A percentile compares a stretch with the other conserved stretches of the same genome.
Conservation (phyloP, 2,329 filamentous ascomycete genomes). For the Alternaria brassicae region DNA sequence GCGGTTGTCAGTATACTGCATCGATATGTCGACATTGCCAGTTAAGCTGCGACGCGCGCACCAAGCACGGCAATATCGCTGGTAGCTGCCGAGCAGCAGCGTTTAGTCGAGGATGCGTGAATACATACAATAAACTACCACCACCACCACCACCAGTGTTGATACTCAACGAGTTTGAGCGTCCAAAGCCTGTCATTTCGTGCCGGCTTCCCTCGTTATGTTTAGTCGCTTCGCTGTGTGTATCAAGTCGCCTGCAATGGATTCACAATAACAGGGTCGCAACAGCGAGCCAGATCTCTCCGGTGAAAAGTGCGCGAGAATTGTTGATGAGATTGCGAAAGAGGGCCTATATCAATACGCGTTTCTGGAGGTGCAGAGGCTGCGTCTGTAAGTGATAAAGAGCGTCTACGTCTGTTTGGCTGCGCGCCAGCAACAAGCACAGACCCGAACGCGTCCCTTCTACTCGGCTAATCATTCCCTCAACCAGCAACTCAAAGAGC, state of each 20-base stretch:
- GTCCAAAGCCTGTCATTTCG: slow-evolving; percentile 54
- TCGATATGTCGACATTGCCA: neutral
- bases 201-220: neutral
- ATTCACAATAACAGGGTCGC: neutral
- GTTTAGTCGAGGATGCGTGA: neutral
- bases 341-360: neutral
- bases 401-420: slow-evolving; percentile 9
- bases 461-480: slow-evolving; percentile 32
- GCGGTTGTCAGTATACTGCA: slow-evolving; percentile 29
- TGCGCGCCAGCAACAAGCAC: slow-evolving; percentile 20
- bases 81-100: neutral
- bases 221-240: neutral
- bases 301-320: neutral
- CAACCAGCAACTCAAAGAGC: slow-evolving; percentile 14
- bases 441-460: slow-evolving; percentile 28
- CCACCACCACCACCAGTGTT: slow-evolving; percentile 56
- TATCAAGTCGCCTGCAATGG: neutral
- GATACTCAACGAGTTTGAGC: slow-evolving; percentile 61
- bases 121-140: slow-evolving; percentile 56
- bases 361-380: neutral
- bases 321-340: neutral
- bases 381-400: slow-evolving; percentile 2
- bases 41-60: neutral
- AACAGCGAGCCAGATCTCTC: no score
- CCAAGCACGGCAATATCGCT: neutral